phyloP scores from a whole-genome alignment of 2,329 filamentous ascomycete species.

The Zarea fungicola region DNA sequence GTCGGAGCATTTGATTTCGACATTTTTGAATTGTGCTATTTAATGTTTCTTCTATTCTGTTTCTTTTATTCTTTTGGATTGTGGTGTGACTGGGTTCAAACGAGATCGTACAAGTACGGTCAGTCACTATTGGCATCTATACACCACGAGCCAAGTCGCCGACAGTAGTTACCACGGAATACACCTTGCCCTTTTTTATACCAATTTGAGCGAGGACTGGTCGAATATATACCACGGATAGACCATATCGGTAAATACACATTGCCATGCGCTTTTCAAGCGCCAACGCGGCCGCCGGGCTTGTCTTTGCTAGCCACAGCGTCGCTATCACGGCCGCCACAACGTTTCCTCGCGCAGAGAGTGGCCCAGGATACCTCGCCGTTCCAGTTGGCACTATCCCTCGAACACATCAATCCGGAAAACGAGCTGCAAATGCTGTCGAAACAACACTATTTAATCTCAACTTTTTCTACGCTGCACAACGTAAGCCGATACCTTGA shows the following conservation, averaged over 20 bases:
- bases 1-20: background rate
- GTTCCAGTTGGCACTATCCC: conserved; percentile 30
- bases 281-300: conserved; percentile 5
- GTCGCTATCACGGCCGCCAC: conserved; percentile 11
- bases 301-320: conserved; percentile 1
- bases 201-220: too few species aligned
- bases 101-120: too few species aligned
- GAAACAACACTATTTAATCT: conserved; percentile 29
- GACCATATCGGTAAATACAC: background rate
- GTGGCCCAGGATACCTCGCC: conserved; percentile 33
- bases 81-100: too few species aligned
- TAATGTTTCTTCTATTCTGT: background rate
- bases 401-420: conserved; percentile 15
- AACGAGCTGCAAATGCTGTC: conserved; percentile 20
- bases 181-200: too few species aligned
- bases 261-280: background rate
- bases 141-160: too few species aligned
- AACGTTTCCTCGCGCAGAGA: conserved; percentile 24
- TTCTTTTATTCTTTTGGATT: too few species aligned
- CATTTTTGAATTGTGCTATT: background rate
- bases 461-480: conserved; percentile 35
- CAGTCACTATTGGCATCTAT: too few species aligned
- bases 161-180: too few species aligned
- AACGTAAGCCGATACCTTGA: conserved; percentile 26
- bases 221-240: background rate